Conservation (phyloP, 1,139 yeast genomes). For the Geotrichum restrictum region DNA sequence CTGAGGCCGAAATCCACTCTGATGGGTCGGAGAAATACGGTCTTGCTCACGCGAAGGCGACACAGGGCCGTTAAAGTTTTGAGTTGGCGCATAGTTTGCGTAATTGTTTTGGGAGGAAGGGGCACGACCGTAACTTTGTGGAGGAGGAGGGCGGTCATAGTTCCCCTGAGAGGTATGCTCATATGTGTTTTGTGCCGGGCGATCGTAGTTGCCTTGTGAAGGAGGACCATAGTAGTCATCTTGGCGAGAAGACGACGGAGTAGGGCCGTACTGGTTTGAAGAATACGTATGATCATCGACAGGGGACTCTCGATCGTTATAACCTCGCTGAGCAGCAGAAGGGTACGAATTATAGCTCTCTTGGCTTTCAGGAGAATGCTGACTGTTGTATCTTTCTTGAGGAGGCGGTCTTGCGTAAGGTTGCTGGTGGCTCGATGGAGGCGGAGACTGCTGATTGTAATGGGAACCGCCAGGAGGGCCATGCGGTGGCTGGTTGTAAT, state of each 20-base stretch:
- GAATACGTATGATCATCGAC: not conserved
- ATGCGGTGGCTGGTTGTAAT: not conserved
- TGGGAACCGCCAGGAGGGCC: not conserved
- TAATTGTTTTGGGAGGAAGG: not conserved
- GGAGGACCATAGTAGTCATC: not conserved
- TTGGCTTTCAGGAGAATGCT: not conserved
- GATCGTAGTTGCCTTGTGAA: not conserved
- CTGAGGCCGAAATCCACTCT: not conserved
- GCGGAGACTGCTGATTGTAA: not conserved
- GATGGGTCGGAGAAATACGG: not conserved
- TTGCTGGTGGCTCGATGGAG: not conserved
- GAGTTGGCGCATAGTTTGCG: not conserved
- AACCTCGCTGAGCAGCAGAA: not conserved
- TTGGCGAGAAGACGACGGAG: not conserved
- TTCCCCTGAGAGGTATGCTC: not conserved
- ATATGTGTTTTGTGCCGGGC: not conserved
- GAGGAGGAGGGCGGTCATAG: not conserved
- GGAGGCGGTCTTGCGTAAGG: not conserved
- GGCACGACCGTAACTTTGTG: not conserved
- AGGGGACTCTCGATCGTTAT: too few species aligned
- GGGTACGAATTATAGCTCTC: not conserved
- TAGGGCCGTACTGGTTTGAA: too few species aligned
- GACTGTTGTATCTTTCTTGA: not conserved
- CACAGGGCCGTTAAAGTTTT: not conserved
- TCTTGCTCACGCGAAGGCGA: not conserved